Evolutionary conservation across 106 monocot genomes (phyloP).

Genomic region (Phalaenopsis equestris): DNA sequence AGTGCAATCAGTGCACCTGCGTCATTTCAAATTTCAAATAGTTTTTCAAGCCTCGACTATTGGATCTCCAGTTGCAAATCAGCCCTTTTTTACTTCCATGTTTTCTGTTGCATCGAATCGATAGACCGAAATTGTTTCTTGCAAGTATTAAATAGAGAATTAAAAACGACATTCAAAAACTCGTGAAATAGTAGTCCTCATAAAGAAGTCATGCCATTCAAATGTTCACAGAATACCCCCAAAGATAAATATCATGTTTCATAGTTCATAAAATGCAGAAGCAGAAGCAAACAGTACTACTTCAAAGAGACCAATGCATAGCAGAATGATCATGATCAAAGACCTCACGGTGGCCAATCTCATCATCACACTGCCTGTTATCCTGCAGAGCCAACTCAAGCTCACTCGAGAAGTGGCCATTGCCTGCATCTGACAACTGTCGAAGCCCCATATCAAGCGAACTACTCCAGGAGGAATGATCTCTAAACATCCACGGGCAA

Average conservation of each 20-base stretch:
- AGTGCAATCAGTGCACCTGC: no score
- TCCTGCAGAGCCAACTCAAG: constrained; percentile 85
- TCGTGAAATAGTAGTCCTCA: not conserved
- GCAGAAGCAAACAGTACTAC: not conserved
- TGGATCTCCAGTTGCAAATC: not conserved
- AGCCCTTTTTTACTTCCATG: no score
- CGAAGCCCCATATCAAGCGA: constrained; percentile 24
- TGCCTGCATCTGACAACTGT: constrained; percentile 4
- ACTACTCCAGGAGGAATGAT: constrained; percentile 18
- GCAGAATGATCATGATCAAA: not conserved
- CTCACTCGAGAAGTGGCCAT: constrained; percentile 59
- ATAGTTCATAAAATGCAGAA: not conserved
- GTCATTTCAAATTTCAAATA: no score
- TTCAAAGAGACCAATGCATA: constrained; percentile 5
- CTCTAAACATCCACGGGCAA: constrained; percentile 31
- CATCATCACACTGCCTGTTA: constrained; percentile 22
- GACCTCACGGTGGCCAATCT: not conserved
- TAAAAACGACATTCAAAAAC: no score
- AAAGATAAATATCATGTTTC: not conserved
- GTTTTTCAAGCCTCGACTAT: not conserved
- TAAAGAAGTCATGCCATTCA: not conserved
- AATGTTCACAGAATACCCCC: not conserved
- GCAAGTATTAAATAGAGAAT: no score
- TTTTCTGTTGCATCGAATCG: no score
- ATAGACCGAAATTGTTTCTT: no score